Evolutionary conservation across 805 yeast species (phyloP), one percentile per base, ranked within the genome.

Genomic region (Saturnispora silvae): DNA sequence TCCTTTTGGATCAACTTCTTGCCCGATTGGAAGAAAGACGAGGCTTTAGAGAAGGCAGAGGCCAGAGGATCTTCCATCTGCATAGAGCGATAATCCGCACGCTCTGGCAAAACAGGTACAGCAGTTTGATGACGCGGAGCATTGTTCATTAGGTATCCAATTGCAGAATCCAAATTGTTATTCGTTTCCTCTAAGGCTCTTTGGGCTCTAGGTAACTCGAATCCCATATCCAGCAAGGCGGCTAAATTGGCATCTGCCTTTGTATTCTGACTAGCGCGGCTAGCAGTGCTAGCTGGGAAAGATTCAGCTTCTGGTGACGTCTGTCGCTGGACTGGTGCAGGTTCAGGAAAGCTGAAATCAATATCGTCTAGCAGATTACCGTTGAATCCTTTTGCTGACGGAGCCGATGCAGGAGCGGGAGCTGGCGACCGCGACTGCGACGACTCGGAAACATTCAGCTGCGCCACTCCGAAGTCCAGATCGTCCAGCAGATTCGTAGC

Each of bases 151-250:
- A 83, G 62, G 45, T 59, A 70, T 34, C 75, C 72, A 16, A 82
- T 79, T 22, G 94, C 86, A 18, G 62, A 67, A 40, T 77, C 72
- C 7, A 82, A 61, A 45, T 80, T 72, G 24, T 59, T 49, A 1
- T 51, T 54, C 0, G 77, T 72, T 32, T 63, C 57, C 6, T 57
- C 65, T 26, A 84, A 62, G 0, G 94, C 94, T 3, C 59, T 57
- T 19, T 64, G 67, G 4, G 92, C 75, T 36, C 65, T 70, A 2
- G 72, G 76, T 1, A 70, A 60, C 1, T 78, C 56, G 49, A 84
- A 84, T 3, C 95, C 95, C 75, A 84, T 84, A 41, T 83, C 92
- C 3, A 81, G 57, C 30, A 83, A 61, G 46, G 75, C 81, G 0
- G 89, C 89, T 14, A 82, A 51, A 1, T n/a, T n/a, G n/a, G n/a